Conservation (phyloP, 345 rosid genomes). For the Hypericum androsaemum region DNA sequence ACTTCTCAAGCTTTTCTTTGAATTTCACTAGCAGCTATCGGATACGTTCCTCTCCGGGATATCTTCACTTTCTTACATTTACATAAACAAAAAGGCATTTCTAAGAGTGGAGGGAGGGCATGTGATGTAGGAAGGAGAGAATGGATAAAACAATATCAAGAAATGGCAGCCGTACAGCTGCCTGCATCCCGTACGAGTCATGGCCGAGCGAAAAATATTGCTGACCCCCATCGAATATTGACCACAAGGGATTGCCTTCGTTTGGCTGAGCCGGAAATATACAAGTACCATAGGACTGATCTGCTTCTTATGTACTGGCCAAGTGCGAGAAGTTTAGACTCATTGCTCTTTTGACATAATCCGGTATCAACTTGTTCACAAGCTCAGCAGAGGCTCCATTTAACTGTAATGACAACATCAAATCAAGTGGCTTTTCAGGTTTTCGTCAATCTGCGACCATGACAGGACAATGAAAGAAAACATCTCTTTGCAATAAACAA, state of each 20-base stretch:
- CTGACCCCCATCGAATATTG: not conserved
- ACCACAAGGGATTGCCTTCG: not conserved
- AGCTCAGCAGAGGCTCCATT: slow-evolving; percentile 63
- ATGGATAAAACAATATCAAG: not conserved
- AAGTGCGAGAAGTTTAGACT: slow-evolving; percentile 28
- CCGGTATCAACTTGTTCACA: slow-evolving; percentile 59
- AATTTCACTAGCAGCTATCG: not conserved
- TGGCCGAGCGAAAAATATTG: too few relatives aligned
- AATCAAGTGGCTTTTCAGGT: not conserved
- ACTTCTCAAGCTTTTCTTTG: not conserved
- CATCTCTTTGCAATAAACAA: not conserved
- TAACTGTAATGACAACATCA: slow-evolving; percentile 26
- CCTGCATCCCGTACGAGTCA: too few relatives aligned
- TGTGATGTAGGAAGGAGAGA: not conserved
- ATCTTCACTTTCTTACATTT: slow-evolving; percentile 1
- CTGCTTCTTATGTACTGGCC: slow-evolving; percentile 21
- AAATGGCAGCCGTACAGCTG: not conserved
- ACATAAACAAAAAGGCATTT: not conserved
- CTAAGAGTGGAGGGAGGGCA: not conserved
- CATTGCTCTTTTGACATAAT: slow-evolving; percentile 43
- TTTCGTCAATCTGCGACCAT: not conserved
- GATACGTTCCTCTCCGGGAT: not conserved
- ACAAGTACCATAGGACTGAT: not conserved
- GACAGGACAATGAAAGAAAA: not conserved
- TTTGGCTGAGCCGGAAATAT: not conserved